These are phyloP conservation scores for Rehmannia glutinosa DNA, from an alignment of 257 asterid genomes.

Conservation along the genomic window DNA sequence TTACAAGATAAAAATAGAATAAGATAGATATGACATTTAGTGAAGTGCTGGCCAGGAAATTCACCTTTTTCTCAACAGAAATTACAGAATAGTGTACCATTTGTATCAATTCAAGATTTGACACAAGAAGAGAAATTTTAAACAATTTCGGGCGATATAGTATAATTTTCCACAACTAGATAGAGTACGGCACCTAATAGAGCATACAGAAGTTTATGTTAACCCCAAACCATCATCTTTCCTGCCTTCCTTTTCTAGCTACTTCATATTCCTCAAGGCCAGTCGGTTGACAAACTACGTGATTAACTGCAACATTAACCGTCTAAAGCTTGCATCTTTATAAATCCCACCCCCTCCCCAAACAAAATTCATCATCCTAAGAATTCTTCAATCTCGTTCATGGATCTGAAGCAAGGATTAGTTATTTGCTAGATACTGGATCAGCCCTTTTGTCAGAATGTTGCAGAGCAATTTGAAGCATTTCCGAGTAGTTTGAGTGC, in stretches of 20 bases:
- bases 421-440: not conserved
- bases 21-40: not conserved
- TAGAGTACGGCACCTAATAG: not conserved
- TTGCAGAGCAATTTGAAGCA: not conserved
- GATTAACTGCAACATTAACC: not conserved
- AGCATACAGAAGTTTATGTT: not conserved
- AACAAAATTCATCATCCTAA: not conserved
- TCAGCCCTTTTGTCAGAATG: not conserved
- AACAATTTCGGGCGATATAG: not conserved
- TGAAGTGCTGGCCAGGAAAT: not conserved
- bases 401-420: not conserved
- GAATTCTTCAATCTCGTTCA: not conserved
- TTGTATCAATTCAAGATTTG: conserved; percentile 5
- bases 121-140: not conserved
- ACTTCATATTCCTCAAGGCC: not conserved
- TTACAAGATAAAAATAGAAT: conserved; percentile 5
- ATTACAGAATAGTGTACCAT: not conserved
- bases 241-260: not conserved
- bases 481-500: not conserved
- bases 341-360: not conserved
- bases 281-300: not conserved
- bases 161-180: not conserved
- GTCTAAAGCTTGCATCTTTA: not conserved
- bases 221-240: not conserved
- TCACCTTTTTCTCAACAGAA: conserved; percentile 12